Percentiles rank a stretch among this genome's conserved stretches.
These are phyloP conservation scores for Davidsoniella neocaledoniae DNA, from an alignment of 2,329 filamentous ascomycete species.

Conservation along the genomic window DNA sequence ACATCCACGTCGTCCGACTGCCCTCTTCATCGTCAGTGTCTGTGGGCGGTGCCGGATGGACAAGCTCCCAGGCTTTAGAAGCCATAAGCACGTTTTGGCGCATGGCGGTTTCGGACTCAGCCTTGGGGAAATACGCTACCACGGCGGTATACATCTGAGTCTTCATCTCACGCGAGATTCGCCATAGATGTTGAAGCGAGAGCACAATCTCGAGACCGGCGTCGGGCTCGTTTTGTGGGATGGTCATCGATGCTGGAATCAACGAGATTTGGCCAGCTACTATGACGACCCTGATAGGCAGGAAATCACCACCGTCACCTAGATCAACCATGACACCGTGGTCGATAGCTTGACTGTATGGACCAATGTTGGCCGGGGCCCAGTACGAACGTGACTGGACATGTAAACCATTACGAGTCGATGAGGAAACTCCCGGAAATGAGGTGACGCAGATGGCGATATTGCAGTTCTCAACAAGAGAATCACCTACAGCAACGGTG, in stretches of 20 bases:
- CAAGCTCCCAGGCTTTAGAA: conserved; percentile 29
- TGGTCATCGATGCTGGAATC: conserved; percentile 58
- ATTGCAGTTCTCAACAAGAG: conserved; percentile 41
- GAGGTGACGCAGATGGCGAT: conserved; percentile 41
- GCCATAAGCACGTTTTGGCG: conserved; percentile 25
- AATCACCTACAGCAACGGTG: conserved; percentile 59
- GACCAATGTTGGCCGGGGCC: conserved; percentile 94
- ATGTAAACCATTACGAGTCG: conserved; percentile 50
- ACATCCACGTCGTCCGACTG: conserved; percentile 38
- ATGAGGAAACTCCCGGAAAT: conserved; percentile 17
- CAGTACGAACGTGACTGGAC: conserved; percentile 92
- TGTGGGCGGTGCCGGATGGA: conserved; percentile 21
- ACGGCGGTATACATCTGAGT: conserved; percentile 60
- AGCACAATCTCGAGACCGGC: conserved; percentile 44
- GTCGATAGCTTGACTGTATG: conserved; percentile 78
- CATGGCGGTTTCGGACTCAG: conserved; percentile 17
- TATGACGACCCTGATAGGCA: conserved; percentile 45
- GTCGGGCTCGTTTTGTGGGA: conserved; percentile 25
- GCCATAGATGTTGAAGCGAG: conserved; percentile 76
- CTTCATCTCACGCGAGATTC: conserved; percentile 56
- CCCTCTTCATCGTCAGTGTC: conserved; percentile 30
- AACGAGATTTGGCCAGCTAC: conserved; percentile 88
- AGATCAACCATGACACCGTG: conserved; percentile 20
- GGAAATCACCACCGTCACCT: conserved; percentile 32
- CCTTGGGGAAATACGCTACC: conserved; percentile 52